Evolutionary conservation across 768 basidiomycete species (phyloP).

Genomic region (Leccinum longicurvipes): DNA sequence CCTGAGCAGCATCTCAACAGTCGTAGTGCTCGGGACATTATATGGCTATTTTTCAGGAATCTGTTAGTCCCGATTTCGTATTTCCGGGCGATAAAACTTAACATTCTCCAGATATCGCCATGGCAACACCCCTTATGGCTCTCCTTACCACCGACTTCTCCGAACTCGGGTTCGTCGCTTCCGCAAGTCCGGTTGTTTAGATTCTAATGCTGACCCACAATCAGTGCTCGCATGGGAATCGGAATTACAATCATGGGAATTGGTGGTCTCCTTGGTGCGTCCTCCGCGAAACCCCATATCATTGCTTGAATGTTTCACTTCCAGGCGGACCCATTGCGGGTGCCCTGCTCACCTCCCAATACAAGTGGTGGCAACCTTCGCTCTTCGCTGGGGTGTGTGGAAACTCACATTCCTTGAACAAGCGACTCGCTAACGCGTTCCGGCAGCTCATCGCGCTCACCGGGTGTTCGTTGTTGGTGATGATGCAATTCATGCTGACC

Average conservation of each 20-base stretch:
- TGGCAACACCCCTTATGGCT: slow-evolving; percentile 35
- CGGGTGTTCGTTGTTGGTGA: slow-evolving; percentile 2
- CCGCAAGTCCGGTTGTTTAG: not conserved
- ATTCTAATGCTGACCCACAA: not conserved
- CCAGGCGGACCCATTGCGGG: slow-evolving; percentile 57
- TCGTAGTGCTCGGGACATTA: slow-evolving; percentile 38
- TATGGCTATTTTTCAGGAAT: slow-evolving; percentile 50
- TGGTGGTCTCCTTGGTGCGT: slow-evolving; percentile 21
- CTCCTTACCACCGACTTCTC: slow-evolving; percentile 28
- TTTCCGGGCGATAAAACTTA: not conserved
- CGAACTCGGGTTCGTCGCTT: slow-evolving; percentile 43
- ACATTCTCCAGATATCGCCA: slow-evolving; percentile 30
- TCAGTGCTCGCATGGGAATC: not conserved
- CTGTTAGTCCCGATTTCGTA: slow-evolving; percentile 22
- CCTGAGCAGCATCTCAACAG: slow-evolving; percentile 32
- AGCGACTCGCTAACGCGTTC: not conserved
- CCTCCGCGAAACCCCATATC: not conserved
- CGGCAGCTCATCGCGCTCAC: slow-evolving; percentile 3
- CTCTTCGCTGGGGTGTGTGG: slow-evolving; percentile 44
- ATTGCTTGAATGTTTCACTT: not conserved
- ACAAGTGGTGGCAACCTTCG: slow-evolving; percentile 55
- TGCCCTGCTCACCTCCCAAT: slow-evolving; percentile 46
- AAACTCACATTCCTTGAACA: not conserved
- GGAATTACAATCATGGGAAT: slow-evolving; percentile 8
- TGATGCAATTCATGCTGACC: slow-evolving; percentile 3